phyloP scores from a whole-genome alignment of 371 early-diverging fungal species.

The Chytridium lagenaria region DNA sequence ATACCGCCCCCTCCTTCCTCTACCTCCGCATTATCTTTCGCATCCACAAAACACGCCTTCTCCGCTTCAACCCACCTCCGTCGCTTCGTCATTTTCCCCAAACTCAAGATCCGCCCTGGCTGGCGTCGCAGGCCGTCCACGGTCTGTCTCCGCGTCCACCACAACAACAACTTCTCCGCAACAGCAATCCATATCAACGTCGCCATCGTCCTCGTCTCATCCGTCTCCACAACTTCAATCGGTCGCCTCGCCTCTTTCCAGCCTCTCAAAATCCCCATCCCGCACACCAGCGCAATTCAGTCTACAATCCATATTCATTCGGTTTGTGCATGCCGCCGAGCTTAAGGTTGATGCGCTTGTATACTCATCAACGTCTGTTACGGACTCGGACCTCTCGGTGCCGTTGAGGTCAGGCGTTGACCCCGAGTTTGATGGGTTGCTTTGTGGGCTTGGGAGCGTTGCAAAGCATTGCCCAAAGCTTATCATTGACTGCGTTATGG shows the following conservation, averaged over 20 bases:
- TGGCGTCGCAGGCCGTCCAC: neutral
- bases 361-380: slow-evolving; percentile 44
- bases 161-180: neutral
- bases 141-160: slow-evolving; percentile 14
- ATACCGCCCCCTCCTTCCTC: neutral
- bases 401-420: slow-evolving; percentile 76
- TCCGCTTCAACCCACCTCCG: no score
- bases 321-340: slow-evolving; percentile 63
- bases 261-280: slow-evolving; percentile 32
- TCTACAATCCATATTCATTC: slow-evolving; percentile 59
- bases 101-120: no score
- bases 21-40: no score
- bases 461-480: slow-evolving; percentile 84
- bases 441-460: slow-evolving; percentile 79
- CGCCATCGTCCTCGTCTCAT: neutral
- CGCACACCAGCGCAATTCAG: slow-evolving; percentile 56
- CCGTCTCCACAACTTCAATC: neutral
- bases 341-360: slow-evolving; percentile 53
- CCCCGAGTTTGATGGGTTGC: slow-evolving; percentile 77
- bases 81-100: no score
- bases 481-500: slow-evolving; percentile 89
- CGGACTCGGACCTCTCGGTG: slow-evolving; percentile 70
- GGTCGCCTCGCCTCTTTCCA: slow-evolving; percentile 54
- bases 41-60: no score
- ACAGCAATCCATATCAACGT: slow-evolving; percentile 1